A percentile compares a stretch with the other conserved stretches of the same genome.
These are phyloP conservation scores for Acer campestre DNA, from an alignment of 345 rosid genomes.

Conservation along the genomic window DNA sequence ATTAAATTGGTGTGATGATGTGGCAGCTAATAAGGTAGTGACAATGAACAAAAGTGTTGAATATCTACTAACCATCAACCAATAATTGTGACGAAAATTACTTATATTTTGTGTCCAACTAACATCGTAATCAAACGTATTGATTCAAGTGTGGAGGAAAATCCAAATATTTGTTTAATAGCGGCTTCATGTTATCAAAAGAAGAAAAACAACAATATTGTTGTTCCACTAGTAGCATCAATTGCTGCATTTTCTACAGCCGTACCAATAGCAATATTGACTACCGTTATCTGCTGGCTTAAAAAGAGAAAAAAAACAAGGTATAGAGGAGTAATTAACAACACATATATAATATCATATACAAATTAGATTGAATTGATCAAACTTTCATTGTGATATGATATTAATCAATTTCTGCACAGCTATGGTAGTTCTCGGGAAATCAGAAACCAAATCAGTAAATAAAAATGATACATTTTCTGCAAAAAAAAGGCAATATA, in stretches of 20 bases:
- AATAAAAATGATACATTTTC: not conserved
- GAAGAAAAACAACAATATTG: conserved; percentile 17
- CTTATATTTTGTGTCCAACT: too few species aligned
- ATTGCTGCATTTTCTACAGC: conserved; percentile 28
- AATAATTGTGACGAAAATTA: too few species aligned
- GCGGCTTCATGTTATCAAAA: not conserved
- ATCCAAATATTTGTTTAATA: conserved; percentile 39
- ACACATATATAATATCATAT: too few species aligned
- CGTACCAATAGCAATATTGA: conserved; percentile 10
- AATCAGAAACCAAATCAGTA: not conserved
- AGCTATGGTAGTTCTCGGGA: not conserved
- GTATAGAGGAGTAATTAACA: conserved; percentile 1
- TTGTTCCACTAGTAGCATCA: conserved; percentile 39
- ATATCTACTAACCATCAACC: too few species aligned
- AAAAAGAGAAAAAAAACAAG: conserved; percentile 28
- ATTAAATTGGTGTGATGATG: too few species aligned
- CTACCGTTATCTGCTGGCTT: conserved; percentile 15
- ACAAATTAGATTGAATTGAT: too few species aligned
- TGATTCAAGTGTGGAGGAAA: conserved; percentile 38
- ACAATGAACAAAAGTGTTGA: too few species aligned
- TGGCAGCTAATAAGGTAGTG: too few species aligned
- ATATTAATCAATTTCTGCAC: too few species aligned
- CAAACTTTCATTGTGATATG: not conserved
- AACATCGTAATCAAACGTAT: too few species aligned
- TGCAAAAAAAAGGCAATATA: conserved; percentile 23